Evolutionary conservation across 2,329 filamentous ascomycete species (phyloP), one percentile per base, ranked within the genome.

Genomic region (Monosporascus sp.): DNA sequence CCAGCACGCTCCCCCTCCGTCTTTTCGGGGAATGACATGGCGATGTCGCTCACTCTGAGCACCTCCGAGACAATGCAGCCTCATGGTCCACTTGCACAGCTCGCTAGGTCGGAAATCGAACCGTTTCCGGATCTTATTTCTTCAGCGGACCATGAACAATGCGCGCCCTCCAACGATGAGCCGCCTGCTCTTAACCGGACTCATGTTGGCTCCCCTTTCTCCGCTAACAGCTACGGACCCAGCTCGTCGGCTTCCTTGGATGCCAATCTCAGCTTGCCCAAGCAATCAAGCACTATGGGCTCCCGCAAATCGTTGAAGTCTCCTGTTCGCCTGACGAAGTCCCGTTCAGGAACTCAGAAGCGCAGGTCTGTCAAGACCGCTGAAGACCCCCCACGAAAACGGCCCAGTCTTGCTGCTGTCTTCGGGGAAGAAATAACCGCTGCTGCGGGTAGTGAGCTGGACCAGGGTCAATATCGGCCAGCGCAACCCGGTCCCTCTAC

Each of bases 21-120:
- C 11, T 87, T 87, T 63, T 81, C 77, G 2, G 79, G 78, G 11
- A 76, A 79, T 41, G 83, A 86, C 57, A 85, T 88, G 76, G 76
- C 78, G 43, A 71, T 86, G 62, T 87, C 85, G 11, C 73, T 88
- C 50, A 75, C 77, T 1, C 71, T 86, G 31, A 85, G 81, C 69
- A 87, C 84, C 1, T 77, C 83, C 2, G 81, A 85, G 43, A 78
- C 78, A 2, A 87, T 88, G 85, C 80, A 86, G 59, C 79, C 78
- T 0, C 72, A 80, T 50, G 83, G 82, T 3, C 81, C 83, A 9
- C 63, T 88, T 51, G 83, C 83, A 2, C 80, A 81, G 59, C 74
- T 87, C 43, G 77, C 80, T n/a, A 71, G 71, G 51, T 78, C 78
- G 3, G 67, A 64, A 4, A 59, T 65, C 3, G 67, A 69, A 48